A percentile compares a stretch with the other conserved stretches of the same genome.
Evolutionary conservation across 116 monocot species (phyloP).

Genomic region (Thalassia testudinum): DNA sequence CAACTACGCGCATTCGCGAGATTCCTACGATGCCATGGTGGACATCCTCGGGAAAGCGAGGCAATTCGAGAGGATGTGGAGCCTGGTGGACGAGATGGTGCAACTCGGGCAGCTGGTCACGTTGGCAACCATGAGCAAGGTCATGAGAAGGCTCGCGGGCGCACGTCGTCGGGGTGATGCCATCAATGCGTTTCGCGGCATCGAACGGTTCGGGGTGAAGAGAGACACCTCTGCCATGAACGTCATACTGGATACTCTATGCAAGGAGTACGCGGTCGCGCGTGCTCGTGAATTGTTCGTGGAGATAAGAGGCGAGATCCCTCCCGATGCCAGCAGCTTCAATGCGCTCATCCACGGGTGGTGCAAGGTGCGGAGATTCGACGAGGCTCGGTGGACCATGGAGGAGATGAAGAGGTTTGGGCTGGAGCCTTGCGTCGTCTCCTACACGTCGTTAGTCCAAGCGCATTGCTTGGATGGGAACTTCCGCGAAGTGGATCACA

Average conservation of each 20-base stretch:
- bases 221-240: slow-evolving; percentile 66
- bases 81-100: slow-evolving; percentile 50
- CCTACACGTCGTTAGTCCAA: slow-evolving; percentile 71
- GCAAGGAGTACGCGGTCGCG: slow-evolving; percentile 76
- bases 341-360: slow-evolving; percentile 72
- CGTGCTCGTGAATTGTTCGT: slow-evolving; percentile 45
- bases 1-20: slow-evolving; percentile 27
- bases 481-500: slow-evolving; percentile 32
- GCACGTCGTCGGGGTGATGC: slow-evolving; percentile 66
- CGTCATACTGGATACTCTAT: slow-evolving; percentile 56
- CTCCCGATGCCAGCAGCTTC: slow-evolving; percentile 57
- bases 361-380: slow-evolving; percentile 64
- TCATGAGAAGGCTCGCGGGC: slow-evolving; percentile 68
- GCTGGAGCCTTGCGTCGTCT: slow-evolving; percentile 60
- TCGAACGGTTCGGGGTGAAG: slow-evolving; percentile 48
- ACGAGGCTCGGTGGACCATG: slow-evolving; percentile 40
- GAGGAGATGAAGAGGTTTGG: slow-evolving; percentile 59
- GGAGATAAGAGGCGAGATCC: slow-evolving; percentile 31
- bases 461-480: slow-evolving; percentile 57
- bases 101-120: slow-evolving; percentile 36
- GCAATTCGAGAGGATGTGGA: slow-evolving; percentile 66
- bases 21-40: slow-evolving; percentile 63
- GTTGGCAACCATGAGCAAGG: slow-evolving; percentile 47
- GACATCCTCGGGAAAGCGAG: slow-evolving; percentile 80
- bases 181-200: slow-evolving; percentile 27